These are phyloP conservation scores for Lentinus tigrinus DNA, from an alignment of 768 basidiomycete species.

Conservation along the genomic window DNA sequence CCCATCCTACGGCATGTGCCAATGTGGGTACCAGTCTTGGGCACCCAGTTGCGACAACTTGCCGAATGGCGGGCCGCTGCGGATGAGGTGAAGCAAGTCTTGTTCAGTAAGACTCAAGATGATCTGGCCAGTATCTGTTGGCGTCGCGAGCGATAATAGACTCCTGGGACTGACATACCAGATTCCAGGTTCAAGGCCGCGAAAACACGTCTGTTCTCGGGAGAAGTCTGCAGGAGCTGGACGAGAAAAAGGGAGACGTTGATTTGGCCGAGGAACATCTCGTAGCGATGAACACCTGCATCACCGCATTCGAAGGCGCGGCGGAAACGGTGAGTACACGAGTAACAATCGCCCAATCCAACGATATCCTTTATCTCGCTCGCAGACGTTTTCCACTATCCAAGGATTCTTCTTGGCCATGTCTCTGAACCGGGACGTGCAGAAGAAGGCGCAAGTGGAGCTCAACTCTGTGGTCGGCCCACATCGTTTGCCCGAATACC, in stretches of 20 bases:
- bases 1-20: conserved; percentile 1
- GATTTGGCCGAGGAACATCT: too few species aligned
- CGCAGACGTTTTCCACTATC: neutral
- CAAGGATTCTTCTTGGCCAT: conserved; percentile 10
- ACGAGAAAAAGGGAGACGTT: too few species aligned
- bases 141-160: too few species aligned
- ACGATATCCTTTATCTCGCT: too few species aligned
- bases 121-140: too few species aligned
- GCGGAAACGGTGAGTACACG: too few species aligned
- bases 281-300: too few species aligned
- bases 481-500: conserved; percentile 18
- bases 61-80: neutral
- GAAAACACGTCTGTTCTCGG: too few species aligned
- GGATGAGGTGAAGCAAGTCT: neutral
- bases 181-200: too few species aligned
- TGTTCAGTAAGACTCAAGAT: neutral
- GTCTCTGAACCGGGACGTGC: conserved; percentile 13
- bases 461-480: conserved; percentile 19
- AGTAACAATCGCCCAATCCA: too few species aligned
- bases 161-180: neutral
- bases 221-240: too few species aligned
- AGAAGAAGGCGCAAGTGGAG: conserved; percentile 18
- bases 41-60: neutral
- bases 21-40: conserved; percentile 4
- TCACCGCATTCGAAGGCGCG: too few species aligned